These are phyloP conservation scores for Elymus sibiricus DNA, from an alignment of 176 grass and related monocot species.

Conservation along the genomic window DNA sequence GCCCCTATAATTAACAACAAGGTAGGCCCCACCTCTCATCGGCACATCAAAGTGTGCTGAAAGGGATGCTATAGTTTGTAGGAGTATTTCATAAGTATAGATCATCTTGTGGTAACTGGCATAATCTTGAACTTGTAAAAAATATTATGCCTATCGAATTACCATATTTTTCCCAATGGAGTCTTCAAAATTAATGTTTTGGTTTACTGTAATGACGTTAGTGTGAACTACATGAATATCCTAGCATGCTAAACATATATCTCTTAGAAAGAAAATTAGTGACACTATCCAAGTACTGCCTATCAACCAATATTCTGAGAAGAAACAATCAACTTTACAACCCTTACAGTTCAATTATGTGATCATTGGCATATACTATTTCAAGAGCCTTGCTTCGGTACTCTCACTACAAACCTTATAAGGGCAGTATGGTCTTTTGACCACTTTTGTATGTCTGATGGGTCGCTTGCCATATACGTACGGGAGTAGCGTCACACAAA, in stretches of 20 bases:
- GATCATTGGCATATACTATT: not conserved
- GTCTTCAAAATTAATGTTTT: not conserved
- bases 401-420: no score
- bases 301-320: not conserved
- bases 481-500: no score
- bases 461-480: no score
- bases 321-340: no score
- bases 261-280: not conserved
- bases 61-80: not conserved
- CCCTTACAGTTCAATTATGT: not conserved
- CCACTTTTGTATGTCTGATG: no score
- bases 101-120: not conserved
- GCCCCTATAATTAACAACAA: slow-evolving; percentile 62
- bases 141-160: no score
- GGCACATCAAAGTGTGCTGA: not conserved
- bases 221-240: not conserved
- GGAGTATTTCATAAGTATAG: not conserved
- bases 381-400: no score
- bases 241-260: not conserved
- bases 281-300: not conserved
- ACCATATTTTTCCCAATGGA: no score
- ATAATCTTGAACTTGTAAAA: not conserved
- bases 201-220: not conserved
- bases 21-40: slow-evolving; percentile 23
- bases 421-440: no score